Evolutionary conservation across 2,329 filamentous ascomycete species (phyloP), one percentile per base, ranked within the genome.

Genomic region (Hymenotorrendiella dingleyae): DNA sequence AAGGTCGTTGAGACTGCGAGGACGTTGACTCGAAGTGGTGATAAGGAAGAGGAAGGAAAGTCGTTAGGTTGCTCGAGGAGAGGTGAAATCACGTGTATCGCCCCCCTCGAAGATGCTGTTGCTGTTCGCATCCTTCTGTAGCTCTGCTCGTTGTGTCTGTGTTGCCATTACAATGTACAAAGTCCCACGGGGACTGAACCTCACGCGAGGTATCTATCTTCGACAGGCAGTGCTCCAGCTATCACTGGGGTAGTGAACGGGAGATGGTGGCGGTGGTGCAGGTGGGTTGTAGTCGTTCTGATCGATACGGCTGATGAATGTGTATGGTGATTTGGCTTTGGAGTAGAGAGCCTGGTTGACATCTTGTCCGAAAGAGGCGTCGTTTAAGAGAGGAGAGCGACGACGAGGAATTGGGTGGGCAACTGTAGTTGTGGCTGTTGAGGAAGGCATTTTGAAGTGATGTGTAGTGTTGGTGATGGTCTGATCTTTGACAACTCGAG

Each of bases 261-360:
- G 79, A 53, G 74, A 80, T 10, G 79, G 77, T 16, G 79, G 79
- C 10, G 79, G 79, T 29, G 79, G 75, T 11, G 78, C 77, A n/a
- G 79, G 79, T 16, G 81, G 77, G 23, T 71, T 69, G 64, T 80
- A 82, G 62, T 82, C 78, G 45, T 74, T 66, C 54, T 78, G 73
- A 30, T 47, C 42, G 11, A 51, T 43, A 8, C 51, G 35, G 9
- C 36, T 45, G 36, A 49, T 41, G 32, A 56, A 56, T 14, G 39
- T 47, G 34, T 58, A 56, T 32, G 51, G 46, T 2, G 47, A 47
- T 36, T 59, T 56, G 17, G 48, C 42, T 33, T 59, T 58, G n/a
- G 48, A 41, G 47, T 54, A 52, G 30, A 62, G 48, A 40, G 48
- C 54, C 17, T 57, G 50, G 19, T 39, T 53, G 40, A 60, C 35